Conservation (phyloP, 257 asterid species). For the Primulina eburnea region DNA sequence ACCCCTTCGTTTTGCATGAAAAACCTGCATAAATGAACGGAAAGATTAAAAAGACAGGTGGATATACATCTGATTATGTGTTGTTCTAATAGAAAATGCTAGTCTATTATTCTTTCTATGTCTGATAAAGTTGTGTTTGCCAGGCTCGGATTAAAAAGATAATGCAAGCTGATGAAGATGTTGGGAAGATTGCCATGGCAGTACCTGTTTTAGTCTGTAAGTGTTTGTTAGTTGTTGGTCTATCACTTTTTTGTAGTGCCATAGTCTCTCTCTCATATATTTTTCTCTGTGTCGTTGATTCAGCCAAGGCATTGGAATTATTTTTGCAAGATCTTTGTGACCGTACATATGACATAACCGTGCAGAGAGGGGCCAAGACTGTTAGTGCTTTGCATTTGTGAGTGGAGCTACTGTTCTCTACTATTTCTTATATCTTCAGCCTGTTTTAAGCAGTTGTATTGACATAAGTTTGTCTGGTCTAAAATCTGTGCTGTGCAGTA, state of each 20-base stretch:
- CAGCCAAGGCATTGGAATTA: slow-evolving; percentile 96
- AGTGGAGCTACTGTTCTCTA: slow-evolving; percentile 35
- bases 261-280: not conserved
- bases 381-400: slow-evolving; percentile 85
- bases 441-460: not conserved
- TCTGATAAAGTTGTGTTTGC: slow-evolving; percentile 24
- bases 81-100: slow-evolving; percentile 3
- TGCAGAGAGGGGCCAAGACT: slow-evolving; percentile 95
- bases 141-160: slow-evolving; percentile 93
- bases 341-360: slow-evolving; percentile 89
- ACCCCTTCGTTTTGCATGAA: not conserved
- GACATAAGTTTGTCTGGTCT: not conserved
- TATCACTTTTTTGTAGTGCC: slow-evolving; percentile 16
- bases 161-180: slow-evolving; percentile 99
- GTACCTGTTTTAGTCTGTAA: slow-evolving; percentile 95
- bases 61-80: slow-evolving; percentile 1
- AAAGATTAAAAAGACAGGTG: not conserved
- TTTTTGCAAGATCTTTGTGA: slow-evolving; percentile 98
- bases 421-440: slow-evolving; percentile 12
- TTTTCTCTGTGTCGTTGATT: slow-evolving; percentile 26
- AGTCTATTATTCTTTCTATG: slow-evolving; percentile 7
- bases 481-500: no score
- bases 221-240: slow-evolving; percentile 26
- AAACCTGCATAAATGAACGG: slow-evolving; percentile 16
- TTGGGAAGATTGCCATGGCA: slow-evolving; percentile 93